phyloP scores from a whole-genome alignment of 345 rosid species.

The Excoecaria cochinchinensis region DNA sequence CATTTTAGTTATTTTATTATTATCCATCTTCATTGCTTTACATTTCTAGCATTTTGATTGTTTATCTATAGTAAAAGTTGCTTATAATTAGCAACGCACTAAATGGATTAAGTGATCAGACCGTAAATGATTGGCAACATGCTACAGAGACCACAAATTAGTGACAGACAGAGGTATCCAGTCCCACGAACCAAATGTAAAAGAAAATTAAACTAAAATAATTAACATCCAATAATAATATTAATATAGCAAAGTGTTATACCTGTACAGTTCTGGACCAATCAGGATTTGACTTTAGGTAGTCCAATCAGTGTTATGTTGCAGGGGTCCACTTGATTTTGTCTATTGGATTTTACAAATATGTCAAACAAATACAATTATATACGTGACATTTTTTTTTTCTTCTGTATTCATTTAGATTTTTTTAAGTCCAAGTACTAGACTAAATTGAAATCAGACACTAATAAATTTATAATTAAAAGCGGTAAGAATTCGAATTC shows the following conservation, averaged over 20 bases:
- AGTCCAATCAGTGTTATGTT: background rate
- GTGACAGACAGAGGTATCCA: background rate
- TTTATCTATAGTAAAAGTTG: background rate
- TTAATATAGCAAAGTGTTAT: background rate
- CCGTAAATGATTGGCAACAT: background rate
- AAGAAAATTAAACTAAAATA: background rate
- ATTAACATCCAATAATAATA: background rate
- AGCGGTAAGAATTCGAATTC: no score
- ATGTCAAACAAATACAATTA: no score
- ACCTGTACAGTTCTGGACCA: background rate
- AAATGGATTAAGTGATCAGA: no score
- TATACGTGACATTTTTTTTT: no score
- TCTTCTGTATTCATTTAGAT: no score
- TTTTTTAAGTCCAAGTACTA: no score
- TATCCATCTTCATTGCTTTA: no score
- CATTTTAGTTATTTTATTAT: background rate
- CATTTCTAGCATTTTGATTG: background rate
- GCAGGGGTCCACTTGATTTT: background rate
- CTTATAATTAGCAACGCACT: no score
- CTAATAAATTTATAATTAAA: no score
- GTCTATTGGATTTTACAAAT: background rate
- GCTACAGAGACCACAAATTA: slow-evolving; percentile 1
- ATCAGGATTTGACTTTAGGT: background rate
- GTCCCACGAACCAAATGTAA: no score
- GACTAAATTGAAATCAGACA: no score